phyloP scores from a whole-genome alignment of 345 rosid genomes.

The Raphanus raphanistrum region DNA sequence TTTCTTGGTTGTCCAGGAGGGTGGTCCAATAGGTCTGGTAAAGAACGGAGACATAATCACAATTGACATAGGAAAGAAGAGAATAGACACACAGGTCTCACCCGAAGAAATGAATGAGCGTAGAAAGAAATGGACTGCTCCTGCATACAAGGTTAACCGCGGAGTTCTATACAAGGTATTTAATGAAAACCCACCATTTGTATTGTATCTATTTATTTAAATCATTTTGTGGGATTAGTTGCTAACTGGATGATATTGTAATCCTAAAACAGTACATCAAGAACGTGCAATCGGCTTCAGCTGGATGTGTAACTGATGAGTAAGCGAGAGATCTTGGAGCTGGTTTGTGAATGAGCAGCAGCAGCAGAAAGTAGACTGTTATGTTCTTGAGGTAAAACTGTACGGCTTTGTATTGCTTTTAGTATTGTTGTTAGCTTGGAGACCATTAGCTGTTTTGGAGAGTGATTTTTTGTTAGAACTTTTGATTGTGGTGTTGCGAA shows the following conservation, averaged over 20 bases:
- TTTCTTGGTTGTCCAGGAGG: slow-evolving; percentile 54
- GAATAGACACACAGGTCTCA: slow-evolving; percentile 67
- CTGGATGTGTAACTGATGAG: slow-evolving; percentile 93
- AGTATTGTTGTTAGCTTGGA: neutral
- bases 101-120: slow-evolving; percentile 67
- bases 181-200: neutral
- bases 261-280: slow-evolving; percentile 74
- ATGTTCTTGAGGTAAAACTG: neutral
- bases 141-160: slow-evolving; percentile 61
- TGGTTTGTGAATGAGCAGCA: slow-evolving; percentile 37
- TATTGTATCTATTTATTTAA: neutral
- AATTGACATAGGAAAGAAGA: slow-evolving; percentile 69
- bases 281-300: slow-evolving; percentile 85
- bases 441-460: neutral
- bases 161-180: slow-evolving; percentile 83
- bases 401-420: neutral
- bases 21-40: slow-evolving; percentile 90
- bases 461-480: neutral
- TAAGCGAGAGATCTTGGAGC: slow-evolving; percentile 36
- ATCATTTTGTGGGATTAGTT: slow-evolving; percentile 13
- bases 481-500: neutral
- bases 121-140: slow-evolving; percentile 71
- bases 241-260: neutral
- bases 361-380: slow-evolving; percentile 48
- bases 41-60: slow-evolving; percentile 72